Base-by-base conservation (phyloP, 2,329 filamentous ascomycete genomes). In the Tolypocladium tundrense region DNA sequence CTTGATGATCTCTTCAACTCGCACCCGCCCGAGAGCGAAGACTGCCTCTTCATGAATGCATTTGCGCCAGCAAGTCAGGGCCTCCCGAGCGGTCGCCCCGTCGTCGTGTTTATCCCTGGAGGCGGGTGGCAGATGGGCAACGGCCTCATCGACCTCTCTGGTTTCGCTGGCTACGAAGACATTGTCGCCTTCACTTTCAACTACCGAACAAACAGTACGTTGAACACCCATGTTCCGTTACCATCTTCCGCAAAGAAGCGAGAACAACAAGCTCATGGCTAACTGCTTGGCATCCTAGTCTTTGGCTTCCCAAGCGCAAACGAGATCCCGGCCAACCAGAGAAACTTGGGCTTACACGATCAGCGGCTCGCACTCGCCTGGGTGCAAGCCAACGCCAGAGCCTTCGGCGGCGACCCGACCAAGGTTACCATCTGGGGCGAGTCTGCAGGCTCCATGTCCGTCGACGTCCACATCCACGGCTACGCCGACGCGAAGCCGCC, bases 221-320 rank as follows among this genome's bases (percentile, higher is more conserved):
- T 4, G 9, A 3, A 3, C 35, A 11, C 31, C 10, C 35, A 13
- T 37, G 10, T 37, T 37, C 9, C 35, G 9, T 37, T 35, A 9
- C 9, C 1, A 10, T 35, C 9, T 37, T 11, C 35, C 2, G 35
- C 35, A 37, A 37, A 37, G 3, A 10, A 13, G 10, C 10, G 24
- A 27, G 24, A 37, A 37, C 10, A 9, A 37, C 35, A 3, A 37
- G 35, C 10, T 37, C 35, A 13, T 9, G 10, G 35, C 35, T 37
- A 37, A 37, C 9, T 10, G 11, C 35, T 11, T 9, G 9, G 11
- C 10, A 37, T 37, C 35, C 35, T 3, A 69, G 67, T 67, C 8
- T 66, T 69, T 51, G 79, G 79, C 2, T 83, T 82, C 60, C 65
- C 80, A 9, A 73, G 72, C 52, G 70, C 73, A 0, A 71, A 67